phyloP scores from a whole-genome alignment of 176 grass and related monocot genomes.

The Metroxylon sagu region DNA sequence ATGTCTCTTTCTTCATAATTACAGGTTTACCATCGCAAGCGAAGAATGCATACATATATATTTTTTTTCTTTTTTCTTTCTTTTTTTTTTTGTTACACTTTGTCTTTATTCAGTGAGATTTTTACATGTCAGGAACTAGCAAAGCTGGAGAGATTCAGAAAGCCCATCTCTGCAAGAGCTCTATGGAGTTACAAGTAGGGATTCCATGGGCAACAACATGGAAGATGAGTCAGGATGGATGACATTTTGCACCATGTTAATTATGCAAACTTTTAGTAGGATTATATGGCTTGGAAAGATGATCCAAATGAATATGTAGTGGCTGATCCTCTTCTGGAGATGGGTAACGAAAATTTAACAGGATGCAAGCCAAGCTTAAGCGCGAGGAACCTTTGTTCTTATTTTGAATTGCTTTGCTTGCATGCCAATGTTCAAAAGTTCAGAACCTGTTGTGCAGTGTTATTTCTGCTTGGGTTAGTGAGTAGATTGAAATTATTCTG shows the following conservation, averaged over 20 bases:
- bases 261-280: slow-evolving; percentile 27
- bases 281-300: slow-evolving; percentile 72
- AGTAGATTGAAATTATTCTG: too few species aligned
- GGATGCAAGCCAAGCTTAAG: too few species aligned
- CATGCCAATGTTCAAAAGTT: too few species aligned
- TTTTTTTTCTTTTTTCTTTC: too few species aligned
- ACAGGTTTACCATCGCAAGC: too few species aligned
- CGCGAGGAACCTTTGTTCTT: too few species aligned
- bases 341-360: slow-evolving; percentile 46
- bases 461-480: too few species aligned
- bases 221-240: slow-evolving; percentile 68
- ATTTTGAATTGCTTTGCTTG: too few species aligned
- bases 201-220: slow-evolving; percentile 19
- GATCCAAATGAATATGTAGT: slow-evolving; percentile 89
- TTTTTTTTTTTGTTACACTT: neutral
- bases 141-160: slow-evolving; percentile 71
- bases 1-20: too few species aligned
- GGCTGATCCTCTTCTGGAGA: slow-evolving; percentile 85
- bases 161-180: slow-evolving; percentile 48
- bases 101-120: slow-evolving; percentile 2
- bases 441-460: too few species aligned
- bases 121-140: slow-evolving; percentile 49
- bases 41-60: too few species aligned
- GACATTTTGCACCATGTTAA: neutral
- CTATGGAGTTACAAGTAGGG: slow-evolving; percentile 17